These are phyloP conservation scores for Medicago ruthenica DNA, from an alignment of 306 rosid genomes.

Conservation along the genomic window DNA sequence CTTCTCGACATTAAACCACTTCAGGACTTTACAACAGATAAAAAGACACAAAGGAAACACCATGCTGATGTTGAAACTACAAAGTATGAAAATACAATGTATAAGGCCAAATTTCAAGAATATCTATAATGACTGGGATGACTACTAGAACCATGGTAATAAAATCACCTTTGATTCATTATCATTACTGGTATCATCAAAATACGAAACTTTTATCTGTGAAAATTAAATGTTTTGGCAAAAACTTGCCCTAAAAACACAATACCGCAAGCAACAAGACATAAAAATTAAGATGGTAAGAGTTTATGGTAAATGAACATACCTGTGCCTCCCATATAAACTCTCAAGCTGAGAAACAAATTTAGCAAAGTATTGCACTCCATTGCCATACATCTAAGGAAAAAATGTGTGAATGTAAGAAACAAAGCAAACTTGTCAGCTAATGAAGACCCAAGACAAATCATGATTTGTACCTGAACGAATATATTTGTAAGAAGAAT, in stretches of 20 bases:
- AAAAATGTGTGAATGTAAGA: slow-evolving; percentile 6
- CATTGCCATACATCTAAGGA: slow-evolving; percentile 91
- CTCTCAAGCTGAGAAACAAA: slow-evolving; percentile 82
- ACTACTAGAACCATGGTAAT: too few species aligned
- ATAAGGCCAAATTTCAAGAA: slow-evolving; percentile 22
- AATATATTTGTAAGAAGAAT: not conserved
- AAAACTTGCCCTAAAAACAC: not conserved
- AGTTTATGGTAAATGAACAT: not conserved
- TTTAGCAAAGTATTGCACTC: slow-evolving; percentile 84
- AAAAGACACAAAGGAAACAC: slow-evolving; percentile 26
- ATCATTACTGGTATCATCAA: slow-evolving; percentile 12
- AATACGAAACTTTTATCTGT: not conserved
- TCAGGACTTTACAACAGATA: slow-evolving; percentile 9
- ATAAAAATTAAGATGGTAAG: not conserved
- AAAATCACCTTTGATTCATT: too few species aligned
- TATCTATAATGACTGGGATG: not conserved
- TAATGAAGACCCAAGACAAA: not conserved
- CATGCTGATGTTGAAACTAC: slow-evolving; percentile 64
- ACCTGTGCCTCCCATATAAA: slow-evolving; percentile 83
- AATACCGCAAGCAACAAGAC: not conserved
- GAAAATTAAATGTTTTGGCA: not conserved
- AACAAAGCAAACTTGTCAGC: not conserved
- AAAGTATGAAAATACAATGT: not conserved
- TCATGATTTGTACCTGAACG: not conserved
- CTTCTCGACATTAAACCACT: not conserved